These are phyloP conservation scores for Musa beccarii DNA, from an alignment of 176 grass and related monocot species.

Conservation along the genomic window DNA sequence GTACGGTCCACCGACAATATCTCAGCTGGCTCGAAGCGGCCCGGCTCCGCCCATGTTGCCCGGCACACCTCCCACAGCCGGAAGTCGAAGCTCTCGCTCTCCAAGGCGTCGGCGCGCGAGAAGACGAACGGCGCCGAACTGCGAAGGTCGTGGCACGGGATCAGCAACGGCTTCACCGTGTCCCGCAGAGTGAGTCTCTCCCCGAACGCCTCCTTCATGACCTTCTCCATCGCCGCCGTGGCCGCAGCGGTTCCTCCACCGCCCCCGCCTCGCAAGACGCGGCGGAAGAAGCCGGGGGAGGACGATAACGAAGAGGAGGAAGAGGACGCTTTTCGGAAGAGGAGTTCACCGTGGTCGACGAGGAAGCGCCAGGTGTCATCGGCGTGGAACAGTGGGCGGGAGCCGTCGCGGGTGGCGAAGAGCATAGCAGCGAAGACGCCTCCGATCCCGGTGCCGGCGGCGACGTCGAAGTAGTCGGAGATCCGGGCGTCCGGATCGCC, in stretches of 20 bases:
- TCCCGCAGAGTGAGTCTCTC: slow-evolving; percentile 73
- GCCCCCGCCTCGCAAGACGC: slow-evolving; percentile 3
- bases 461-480: slow-evolving; percentile 93
- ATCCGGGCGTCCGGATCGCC: slow-evolving; percentile 54
- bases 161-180: slow-evolving; percentile 85
- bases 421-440: slow-evolving; percentile 91
- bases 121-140: slow-evolving; percentile 74
- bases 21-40: slow-evolving; percentile 77
- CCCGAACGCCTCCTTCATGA: slow-evolving; percentile 67
- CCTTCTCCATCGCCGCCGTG: slow-evolving; percentile 49
- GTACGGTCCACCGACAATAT: slow-evolving; percentile 53
- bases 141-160: slow-evolving; percentile 81
- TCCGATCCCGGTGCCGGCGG: slow-evolving; percentile 65
- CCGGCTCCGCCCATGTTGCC: slow-evolving; percentile 76
- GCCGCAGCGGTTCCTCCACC: slow-evolving; percentile 23
- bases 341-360: slow-evolving; percentile 42
- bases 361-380: slow-evolving; percentile 89
- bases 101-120: slow-evolving; percentile 85
- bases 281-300: not conserved
- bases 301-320: slow-evolving; percentile 26
- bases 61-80: slow-evolving; percentile 87
- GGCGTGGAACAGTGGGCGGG: slow-evolving; percentile 54
- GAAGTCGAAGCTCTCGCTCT: slow-evolving; percentile 90
- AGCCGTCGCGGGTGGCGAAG: slow-evolving; percentile 53
- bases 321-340: slow-evolving; percentile 44